Base-by-base conservation (phyloP, 164 flowering plant genomes). In the Cinnamomum chago region DNA sequence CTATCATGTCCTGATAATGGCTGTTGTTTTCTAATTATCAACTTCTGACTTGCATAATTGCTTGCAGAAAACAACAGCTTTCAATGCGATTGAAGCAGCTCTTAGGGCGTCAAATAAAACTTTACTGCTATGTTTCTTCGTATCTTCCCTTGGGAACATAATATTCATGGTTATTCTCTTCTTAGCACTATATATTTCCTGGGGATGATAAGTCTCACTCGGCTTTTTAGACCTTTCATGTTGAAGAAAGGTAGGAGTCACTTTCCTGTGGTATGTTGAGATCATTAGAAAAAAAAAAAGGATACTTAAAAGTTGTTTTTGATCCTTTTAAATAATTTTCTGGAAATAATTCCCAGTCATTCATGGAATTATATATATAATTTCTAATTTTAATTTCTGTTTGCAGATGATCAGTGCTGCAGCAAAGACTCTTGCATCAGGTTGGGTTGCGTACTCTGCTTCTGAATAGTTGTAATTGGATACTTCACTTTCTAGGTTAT, bases 321-420 rank as follows among this genome's bases (percentile, higher is more conserved):
- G 12, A 65, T 65, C 15, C 14, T 65, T 25, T 65, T 14, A 65
- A 17, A 25, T 65, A 28, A 25, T 65, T 25, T 65, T 23, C 11
- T 40, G 13, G 4, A 10, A 64, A 23, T 10, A 64, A 6, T 64
- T 64, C 67, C 67, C 13, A 22, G 24, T 15, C 25, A 23, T 64
- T 27, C 35, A 5, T 30, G 35, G 35, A 30, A 23, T n/a, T 18
- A 9, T 64, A 23, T 23, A 9, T 64, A 24, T 64, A n/a, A n/a
- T 20, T 2, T 24, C 27, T 20, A 14, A 5, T 30, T 30, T 67
- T n/a, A 33, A 13, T 65, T 25, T 76, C 72, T 67, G 47, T 40
- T 40, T 40, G 81, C 83, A 93, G 99, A 93, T 95, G 92, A 95
- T 97, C 86, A 95, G 99, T 84, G 96, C 98, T 78, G 98, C 99